phyloP scores from a whole-genome alignment of 164 flowering plant species.

The Buxus sempervirens region DNA sequence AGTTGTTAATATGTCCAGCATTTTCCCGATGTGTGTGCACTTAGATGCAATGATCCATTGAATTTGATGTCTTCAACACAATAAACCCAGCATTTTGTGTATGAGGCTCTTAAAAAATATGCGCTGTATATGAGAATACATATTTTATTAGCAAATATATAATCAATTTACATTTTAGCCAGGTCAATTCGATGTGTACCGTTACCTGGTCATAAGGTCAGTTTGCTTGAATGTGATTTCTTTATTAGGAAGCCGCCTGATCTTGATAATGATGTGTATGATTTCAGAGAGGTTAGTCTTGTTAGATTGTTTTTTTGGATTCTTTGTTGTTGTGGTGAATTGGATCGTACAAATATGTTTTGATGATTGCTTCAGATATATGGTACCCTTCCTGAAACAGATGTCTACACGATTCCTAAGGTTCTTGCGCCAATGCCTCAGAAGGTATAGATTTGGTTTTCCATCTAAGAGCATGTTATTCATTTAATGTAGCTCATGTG shows the following conservation, averaged over 20 bases:
- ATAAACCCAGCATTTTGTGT: too few relatives aligned
- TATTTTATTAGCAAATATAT: too few relatives aligned
- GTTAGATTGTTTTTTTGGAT: neutral
- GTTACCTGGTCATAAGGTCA: conserved; percentile 80
- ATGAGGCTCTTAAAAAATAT: too few relatives aligned
- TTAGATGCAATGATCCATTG: too few relatives aligned
- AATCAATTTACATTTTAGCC: too few relatives aligned
- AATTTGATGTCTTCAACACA: too few relatives aligned
- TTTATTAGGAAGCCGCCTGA: conserved; percentile 92
- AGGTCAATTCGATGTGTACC: too few relatives aligned
- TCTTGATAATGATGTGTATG: conserved; percentile 86
- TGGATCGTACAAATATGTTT: neutral
- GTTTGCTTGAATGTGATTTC: conserved; percentile 84
- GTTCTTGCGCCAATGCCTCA: conserved; percentile 94
- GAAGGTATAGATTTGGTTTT: conserved; percentile 45
- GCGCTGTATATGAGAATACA: too few relatives aligned
- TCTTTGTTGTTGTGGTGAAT: conserved; percentile 5
- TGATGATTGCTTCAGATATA: conserved; percentile 61
- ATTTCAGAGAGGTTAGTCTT: conserved; percentile 44
- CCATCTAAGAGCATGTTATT: too few relatives aligned
- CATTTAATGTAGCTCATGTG: too few relatives aligned
- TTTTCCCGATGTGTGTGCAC: too few relatives aligned
- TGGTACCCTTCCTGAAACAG: conserved; percentile 96
- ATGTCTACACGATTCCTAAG: conserved; percentile 83
- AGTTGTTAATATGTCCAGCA: too few relatives aligned